Percentiles rank a stretch among this genome's conserved stretches.
Conservation (phyloP, 148 eudicot species). For the Camellia sinensis region DNA sequence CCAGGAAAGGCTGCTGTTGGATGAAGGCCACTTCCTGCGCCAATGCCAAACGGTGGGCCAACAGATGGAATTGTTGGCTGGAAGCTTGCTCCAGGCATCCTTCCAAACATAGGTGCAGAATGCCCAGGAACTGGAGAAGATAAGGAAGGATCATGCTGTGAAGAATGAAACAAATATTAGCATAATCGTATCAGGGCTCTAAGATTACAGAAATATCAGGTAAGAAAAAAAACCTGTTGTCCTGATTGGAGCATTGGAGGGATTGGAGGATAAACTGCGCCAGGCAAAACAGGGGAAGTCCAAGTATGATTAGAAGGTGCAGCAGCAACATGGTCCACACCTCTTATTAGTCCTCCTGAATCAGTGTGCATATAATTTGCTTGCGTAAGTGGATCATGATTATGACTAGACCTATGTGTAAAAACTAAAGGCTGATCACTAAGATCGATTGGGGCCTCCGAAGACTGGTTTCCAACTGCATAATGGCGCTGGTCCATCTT, state of each 20-base stretch:
- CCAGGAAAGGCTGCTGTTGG: constrained; percentile 54
- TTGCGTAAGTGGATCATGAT: constrained; percentile 45
- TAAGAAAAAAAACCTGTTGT: constrained; percentile 50
- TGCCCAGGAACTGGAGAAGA: constrained; percentile 61
- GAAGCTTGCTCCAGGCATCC: constrained; percentile 55
- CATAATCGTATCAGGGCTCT: neutral
- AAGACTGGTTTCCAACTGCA: constrained; percentile 41
- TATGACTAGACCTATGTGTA: constrained; percentile 55
- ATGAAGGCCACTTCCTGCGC: constrained; percentile 51
- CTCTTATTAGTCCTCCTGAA: constrained; percentile 39
- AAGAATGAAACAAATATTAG: constrained; percentile 22
- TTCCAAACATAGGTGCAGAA: constrained; percentile 56
- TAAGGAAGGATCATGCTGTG: constrained; percentile 68
- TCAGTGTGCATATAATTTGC: constrained; percentile 44
- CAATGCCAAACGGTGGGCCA: constrained; percentile 54
- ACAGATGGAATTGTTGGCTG: constrained; percentile 51
- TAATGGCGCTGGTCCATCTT: constrained; percentile 49
- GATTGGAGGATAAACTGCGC: constrained; percentile 53
- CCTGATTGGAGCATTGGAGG: constrained; percentile 51
- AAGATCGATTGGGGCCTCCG: constrained; percentile 34
- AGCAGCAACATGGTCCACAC: constrained; percentile 33
- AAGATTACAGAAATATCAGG: constrained; percentile 9
- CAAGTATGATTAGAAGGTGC: constrained; percentile 58
- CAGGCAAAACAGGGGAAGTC: constrained; percentile 52
- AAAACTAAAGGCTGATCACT: constrained; percentile 79